A percentile compares a stretch with the other conserved stretches of the same genome.
Evolutionary conservation across 345 rosid species (phyloP).

Genomic region (Citrus medica): DNA sequence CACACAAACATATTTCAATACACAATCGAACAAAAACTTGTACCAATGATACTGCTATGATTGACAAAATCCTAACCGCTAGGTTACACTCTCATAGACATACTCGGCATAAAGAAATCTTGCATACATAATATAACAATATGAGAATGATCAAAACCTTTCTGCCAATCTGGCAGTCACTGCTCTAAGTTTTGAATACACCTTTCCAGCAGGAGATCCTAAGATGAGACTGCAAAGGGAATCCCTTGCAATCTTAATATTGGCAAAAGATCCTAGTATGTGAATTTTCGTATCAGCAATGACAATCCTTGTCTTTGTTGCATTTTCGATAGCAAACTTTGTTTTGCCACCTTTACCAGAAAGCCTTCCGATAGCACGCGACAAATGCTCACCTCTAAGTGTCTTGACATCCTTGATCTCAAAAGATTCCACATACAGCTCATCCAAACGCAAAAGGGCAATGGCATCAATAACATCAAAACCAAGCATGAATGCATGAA

Average conservation of each 20-base stretch:
- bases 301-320: slow-evolving; percentile 82
- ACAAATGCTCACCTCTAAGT: slow-evolving; percentile 75
- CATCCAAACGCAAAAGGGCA: slow-evolving; percentile 72
- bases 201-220: slow-evolving; percentile 85
- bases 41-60: neutral
- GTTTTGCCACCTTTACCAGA: slow-evolving; percentile 92
- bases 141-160: slow-evolving; percentile 27
- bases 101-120: neutral
- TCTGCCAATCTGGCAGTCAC: slow-evolving; percentile 42
- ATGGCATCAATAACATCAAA: slow-evolving; percentile 76
- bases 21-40: no score
- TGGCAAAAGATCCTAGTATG: slow-evolving; percentile 72
- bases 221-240: slow-evolving; percentile 85
- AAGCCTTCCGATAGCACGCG: slow-evolving; percentile 80
- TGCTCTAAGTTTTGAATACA: slow-evolving; percentile 44
- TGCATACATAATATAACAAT: neutral
- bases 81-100: neutral
- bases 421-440: slow-evolving; percentile 78
- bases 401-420: slow-evolving; percentile 94
- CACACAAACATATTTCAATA: neutral
- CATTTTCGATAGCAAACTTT: slow-evolving; percentile 76
- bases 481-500: slow-evolving; percentile 90
- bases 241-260: slow-evolving; percentile 76
- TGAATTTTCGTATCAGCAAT: slow-evolving; percentile 84
- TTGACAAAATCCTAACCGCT: neutral